Evolutionary conservation across 2,329 filamentous ascomycete genomes (phyloP).

Genomic region (Penicillium sp.): DNA sequence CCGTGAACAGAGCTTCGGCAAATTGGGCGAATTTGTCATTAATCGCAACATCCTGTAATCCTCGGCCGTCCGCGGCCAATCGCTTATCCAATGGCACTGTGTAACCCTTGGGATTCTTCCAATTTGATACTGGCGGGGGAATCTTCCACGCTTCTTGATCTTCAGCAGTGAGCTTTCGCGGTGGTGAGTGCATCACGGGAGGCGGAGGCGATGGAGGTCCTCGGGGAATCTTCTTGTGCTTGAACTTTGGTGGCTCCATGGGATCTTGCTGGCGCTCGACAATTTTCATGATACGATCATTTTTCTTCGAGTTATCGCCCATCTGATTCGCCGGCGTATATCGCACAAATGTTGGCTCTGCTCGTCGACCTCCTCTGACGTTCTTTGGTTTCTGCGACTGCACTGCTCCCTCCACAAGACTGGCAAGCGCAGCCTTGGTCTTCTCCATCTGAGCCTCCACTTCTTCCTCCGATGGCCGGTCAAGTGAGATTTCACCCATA

Average conservation of each 20-base stretch:
- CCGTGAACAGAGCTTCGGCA: conserved; percentile 87
- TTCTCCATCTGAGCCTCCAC: conserved; percentile 78
- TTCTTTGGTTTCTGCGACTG: conserved; percentile 95
- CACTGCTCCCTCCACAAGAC: conserved; percentile 76
- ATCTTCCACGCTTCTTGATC: conserved; percentile 97
- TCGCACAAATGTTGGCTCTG: conserved; percentile 86
- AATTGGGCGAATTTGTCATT: conserved; percentile 99
- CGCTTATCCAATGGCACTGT: conserved; percentile 94
- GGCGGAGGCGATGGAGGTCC: conserved; percentile 89
- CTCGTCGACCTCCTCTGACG: conserved; percentile 70
- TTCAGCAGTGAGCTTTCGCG: conserved; percentile 88
- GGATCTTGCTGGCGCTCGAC: conserved; percentile 89
- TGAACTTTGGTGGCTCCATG: conserved; percentile 96
- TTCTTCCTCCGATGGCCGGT: conserved; percentile 76
- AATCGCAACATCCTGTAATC: conserved; percentile 87
- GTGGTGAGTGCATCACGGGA: conserved; percentile 90
- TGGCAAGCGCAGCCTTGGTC: conserved; percentile 79
- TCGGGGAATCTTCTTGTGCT: conserved; percentile 95
- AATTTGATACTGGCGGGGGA: conserved; percentile 85
- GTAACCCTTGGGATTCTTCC: conserved; percentile 99
- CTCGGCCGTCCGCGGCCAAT: conserved; percentile 84
- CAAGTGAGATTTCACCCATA: conserved; percentile 82
- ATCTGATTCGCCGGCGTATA: conserved; percentile 97
- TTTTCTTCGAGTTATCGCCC: conserved; percentile 78
- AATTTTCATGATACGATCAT: conserved; percentile 97